Base-by-base conservation (phyloP, 306 rosid genomes). In the Vicia faba region DNA sequence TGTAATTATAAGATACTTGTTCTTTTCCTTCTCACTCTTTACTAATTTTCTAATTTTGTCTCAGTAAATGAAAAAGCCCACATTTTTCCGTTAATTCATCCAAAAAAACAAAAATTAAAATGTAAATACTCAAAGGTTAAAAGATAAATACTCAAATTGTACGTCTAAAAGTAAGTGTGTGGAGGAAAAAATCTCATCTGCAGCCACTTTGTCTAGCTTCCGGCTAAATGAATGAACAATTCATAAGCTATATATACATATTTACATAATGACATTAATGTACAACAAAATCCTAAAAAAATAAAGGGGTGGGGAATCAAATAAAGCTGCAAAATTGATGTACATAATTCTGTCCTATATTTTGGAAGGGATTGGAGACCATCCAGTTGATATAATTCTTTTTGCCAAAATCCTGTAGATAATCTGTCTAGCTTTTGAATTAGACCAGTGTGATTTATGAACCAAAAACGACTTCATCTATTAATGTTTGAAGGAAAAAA, bases 301-400 rank as follows among this genome's bases (percentile, higher is more conserved):
- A 15, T 20, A 20, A 10, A 57, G 20, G 10, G 16, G 2, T 26
- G 36, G 11, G 61, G 18, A 2, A 26, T n/a, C 58, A 60, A 26
- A 48, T 36, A 78, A 60, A 41, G 65, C 64, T 69, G 53, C 83
- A 69, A 73, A 73, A 79, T 11, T 73, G 69, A 61, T 55, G 26
- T 73, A 58, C 46, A 64, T 10, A 43, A 51, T 25, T 78, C 31
- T 71, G 48, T 56, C 46, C 45, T 44, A 44, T 23, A 57, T 38
- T 14, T 8, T 28, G 54, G 16, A 56, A 66, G 36, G 36, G 7
- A 31, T 31, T 12, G 15, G 62, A 61, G 28, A 40, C 16, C 63
- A 26, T 55, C 36, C 18, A 12, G 10, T 12, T 53, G 58, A 20
- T 51, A 51, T 19, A 50, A 8, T 20, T 51, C 33, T 51, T 51